These are phyloP conservation scores for Neodidymelliopsis sp. DNA, from an alignment of 2,329 filamentous ascomycete species.

Conservation along the genomic window DNA sequence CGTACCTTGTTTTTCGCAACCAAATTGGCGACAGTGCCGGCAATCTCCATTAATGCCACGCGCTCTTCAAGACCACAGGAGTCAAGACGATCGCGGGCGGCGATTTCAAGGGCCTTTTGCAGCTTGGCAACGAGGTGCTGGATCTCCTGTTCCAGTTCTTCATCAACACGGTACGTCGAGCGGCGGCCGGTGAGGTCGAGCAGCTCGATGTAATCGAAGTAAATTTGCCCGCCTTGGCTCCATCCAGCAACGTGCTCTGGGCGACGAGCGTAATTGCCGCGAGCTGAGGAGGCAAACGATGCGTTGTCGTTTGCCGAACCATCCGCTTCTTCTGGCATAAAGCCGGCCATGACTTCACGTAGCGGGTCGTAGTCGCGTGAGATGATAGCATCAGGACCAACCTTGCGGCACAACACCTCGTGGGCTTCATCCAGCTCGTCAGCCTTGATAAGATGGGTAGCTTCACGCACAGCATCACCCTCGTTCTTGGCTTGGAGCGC, in stretches of 20 bases:
- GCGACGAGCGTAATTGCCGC: conserved; percentile 5
- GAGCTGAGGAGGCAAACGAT: conserved; percentile 16
- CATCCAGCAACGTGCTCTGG: conserved; percentile 69
- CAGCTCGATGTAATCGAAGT: conserved; percentile 67
- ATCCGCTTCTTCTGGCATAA: conserved; percentile 61
- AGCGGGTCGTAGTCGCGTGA: conserved; percentile 79
- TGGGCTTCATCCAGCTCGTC: conserved; percentile 82
- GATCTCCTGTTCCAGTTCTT: conserved; percentile 43
- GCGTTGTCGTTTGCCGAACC: conserved; percentile 22
- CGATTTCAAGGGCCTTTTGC: conserved; percentile 45
- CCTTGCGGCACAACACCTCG: conserved; percentile 77
- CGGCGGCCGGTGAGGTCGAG: conserved; percentile 48
- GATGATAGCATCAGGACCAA: conserved; percentile 83
- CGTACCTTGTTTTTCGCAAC: conserved; percentile 58
- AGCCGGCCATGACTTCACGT: conserved; percentile 73
- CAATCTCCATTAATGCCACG: conserved; percentile 85
- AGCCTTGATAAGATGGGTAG: conserved; percentile 77
- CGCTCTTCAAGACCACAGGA: conserved; percentile 59
- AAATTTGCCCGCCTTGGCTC: conserved; percentile 81
- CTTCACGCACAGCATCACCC: conserved; percentile 66
- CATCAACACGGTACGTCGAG: conserved; percentile 40
- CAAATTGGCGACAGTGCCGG: conserved; percentile 72
- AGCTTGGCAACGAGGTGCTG: conserved; percentile 42
- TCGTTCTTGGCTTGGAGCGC: conserved; percentile 81
- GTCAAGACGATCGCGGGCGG: conserved; percentile 51